Base-by-base conservation (phyloP, 306 rosid genomes). In the Spatholobus suberectus region DNA sequence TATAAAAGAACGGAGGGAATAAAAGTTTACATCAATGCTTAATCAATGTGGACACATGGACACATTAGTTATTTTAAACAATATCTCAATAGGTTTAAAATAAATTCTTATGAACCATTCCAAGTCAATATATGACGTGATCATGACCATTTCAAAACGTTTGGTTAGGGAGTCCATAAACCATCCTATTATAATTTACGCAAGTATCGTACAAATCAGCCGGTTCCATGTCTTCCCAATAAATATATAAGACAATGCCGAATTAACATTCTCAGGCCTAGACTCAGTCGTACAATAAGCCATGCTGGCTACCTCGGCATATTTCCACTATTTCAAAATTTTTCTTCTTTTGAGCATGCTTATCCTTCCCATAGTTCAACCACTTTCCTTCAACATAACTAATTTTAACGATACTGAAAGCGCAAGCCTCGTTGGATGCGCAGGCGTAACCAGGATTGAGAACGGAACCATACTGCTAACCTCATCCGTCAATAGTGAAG, bases 391-490 rank as follows among this genome's bases (percentile, higher is more conserved):
- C 63, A 57, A 57, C 27, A 20, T 57, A 57, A 21, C 63, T 10
- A 0, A 20, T 8, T 57, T 57, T 3, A 57, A 10, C 32, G 63
- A 57, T 21, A 20, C 27, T 7, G 32, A 23, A 21, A 57, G 32
- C 27, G 51, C 18, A 13, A 27, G 10, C 68, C 17, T 61, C 38
- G 8, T 3, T n/a, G n/a, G n/a, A 58, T 24, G 11, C 1, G 68
- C 18, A 5, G 68, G 68, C 4, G 20, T 5, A 0, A 17, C 69
- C 20, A 62, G 17, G 10, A 15, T 2, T 23, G 34, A 57, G 24
- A 79, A 84, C 32, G 87, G 81, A 32, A 52, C 87, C 43, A 65
- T 73, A 1, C 66, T 65, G 7, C 54, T 84, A 0, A 84, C 63
- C 76, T 23, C 68, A 32, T 43, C 63, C 46, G 49, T 8, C 61